Percentiles rank a stretch among this genome's conserved stretches.
These are phyloP conservation scores for Fistulinella cinereoalba DNA, from an alignment of 1,284 basidiomycete species.

Conservation along the genomic window DNA sequence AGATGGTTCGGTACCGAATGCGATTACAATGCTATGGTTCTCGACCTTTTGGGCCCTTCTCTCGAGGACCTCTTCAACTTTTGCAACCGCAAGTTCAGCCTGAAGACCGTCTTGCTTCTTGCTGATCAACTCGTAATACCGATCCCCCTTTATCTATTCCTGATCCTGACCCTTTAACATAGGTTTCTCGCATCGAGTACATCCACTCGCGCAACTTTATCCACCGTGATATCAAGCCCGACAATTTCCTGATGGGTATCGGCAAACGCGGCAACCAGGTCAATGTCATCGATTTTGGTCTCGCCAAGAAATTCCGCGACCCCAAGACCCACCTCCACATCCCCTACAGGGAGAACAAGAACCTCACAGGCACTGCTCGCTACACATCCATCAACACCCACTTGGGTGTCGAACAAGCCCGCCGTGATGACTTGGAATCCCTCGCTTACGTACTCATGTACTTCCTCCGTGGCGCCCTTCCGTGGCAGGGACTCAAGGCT, in stretches of 20 bases:
- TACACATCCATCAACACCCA: constrained; percentile 99
- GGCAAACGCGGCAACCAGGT: constrained; percentile 99
- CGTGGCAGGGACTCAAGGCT: constrained; percentile 98
- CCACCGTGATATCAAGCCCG: constrained; percentile 99
- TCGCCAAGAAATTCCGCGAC: constrained; percentile 99
- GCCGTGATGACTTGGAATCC: constrained; percentile 94
- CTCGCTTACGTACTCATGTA: constrained; percentile 98
- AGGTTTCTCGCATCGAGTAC: constrained; percentile 99
- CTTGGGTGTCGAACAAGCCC: constrained; percentile 94
- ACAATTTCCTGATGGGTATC: constrained; percentile 99
- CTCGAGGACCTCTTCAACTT: constrained; percentile 99
- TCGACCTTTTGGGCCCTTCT: constrained; percentile 95
- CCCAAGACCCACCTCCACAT: constrained; percentile 99
- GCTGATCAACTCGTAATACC: constrained; percentile 90
- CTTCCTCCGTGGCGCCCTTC: constrained; percentile 93
- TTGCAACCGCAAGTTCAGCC: constrained; percentile 96
- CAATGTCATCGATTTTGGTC: constrained; percentile 98
- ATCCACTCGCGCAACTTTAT: constrained; percentile 99
- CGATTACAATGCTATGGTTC: constrained; percentile 99
- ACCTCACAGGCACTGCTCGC: constrained; percentile 96
- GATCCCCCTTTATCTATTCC: background rate
- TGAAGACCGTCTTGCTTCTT: constrained; percentile 96
- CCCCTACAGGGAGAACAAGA: constrained; percentile 99
- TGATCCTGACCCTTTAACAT: background rate
- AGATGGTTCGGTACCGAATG: constrained; percentile 99